phyloP scores from a whole-genome alignment of 1,284 basidiomycete genomes.

The Tilletia setariae region DNA sequence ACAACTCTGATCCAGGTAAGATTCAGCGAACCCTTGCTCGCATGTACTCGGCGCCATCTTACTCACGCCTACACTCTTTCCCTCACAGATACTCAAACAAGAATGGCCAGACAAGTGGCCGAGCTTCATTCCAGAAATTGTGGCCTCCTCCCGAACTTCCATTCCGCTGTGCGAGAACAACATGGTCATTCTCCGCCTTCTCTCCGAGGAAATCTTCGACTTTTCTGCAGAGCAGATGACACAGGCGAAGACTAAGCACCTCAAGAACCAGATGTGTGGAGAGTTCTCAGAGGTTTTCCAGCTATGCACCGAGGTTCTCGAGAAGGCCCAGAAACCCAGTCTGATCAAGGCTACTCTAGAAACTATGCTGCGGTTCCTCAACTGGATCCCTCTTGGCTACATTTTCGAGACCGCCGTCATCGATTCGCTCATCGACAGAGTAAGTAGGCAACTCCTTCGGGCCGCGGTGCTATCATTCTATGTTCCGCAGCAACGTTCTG shows the following conservation, averaged over 20 bases:
- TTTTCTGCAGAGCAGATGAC: conserved; percentile 99
- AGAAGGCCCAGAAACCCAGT: conserved; percentile 95
- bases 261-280: conserved; percentile 70
- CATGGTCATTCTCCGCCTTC: conserved; percentile 96
- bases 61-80: conserved; percentile 7
- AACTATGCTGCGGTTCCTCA: conserved; percentile 91
- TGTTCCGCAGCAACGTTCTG: neutral
- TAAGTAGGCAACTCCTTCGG: neutral
- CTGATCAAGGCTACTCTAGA: conserved; percentile 93
- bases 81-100: conserved; percentile 88
- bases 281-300: conserved; percentile 54
- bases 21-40: neutral
- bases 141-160: conserved; percentile 93
- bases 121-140: conserved; percentile 93
- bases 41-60: conserved; percentile 1
- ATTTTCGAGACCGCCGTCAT: conserved; percentile 99
- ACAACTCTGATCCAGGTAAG: conserved; percentile 74
- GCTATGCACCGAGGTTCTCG: conserved; percentile 72
- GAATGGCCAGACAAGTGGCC: conserved; percentile 99
- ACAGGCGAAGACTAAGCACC: conserved; percentile 90
- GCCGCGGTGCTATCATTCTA: too few species aligned
- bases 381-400: conserved; percentile 98
- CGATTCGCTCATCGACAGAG: conserved; percentile 75
- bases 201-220: conserved; percentile 98
- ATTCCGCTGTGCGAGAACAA: conserved; percentile 98